These are phyloP conservation scores for Phyllosticta citriasiana DNA, from an alignment of 2,329 filamentous ascomycete genomes.

Conservation along the genomic window DNA sequence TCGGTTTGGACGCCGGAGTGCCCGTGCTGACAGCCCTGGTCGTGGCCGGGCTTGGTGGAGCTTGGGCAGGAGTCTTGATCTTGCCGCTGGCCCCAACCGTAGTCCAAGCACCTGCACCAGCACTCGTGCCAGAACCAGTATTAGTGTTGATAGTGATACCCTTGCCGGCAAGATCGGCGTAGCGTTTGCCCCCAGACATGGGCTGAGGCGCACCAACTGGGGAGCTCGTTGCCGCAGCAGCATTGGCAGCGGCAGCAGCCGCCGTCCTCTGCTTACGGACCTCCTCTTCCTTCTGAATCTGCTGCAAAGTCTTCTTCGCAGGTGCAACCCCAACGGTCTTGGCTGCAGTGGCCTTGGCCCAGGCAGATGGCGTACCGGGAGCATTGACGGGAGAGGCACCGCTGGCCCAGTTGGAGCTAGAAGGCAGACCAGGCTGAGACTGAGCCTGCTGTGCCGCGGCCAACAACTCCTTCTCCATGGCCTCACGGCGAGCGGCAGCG, in stretches of 20 bases:
- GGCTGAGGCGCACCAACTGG: conserved; percentile 10
- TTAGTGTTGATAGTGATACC: conserved; percentile 35
- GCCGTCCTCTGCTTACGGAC: conserved; percentile 68
- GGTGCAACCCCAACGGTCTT: conserved; percentile 37
- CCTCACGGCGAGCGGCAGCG: conserved; percentile 63
- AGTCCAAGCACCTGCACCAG: conserved; percentile 65
- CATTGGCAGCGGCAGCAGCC: conserved; percentile 37
- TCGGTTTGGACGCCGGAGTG: conserved; percentile 36
- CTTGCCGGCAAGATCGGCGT: conserved; percentile 89
- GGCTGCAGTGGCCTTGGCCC: conserved; percentile 47
- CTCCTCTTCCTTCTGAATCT: conserved; percentile 96
- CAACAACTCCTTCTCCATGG: conserved; percentile 70
- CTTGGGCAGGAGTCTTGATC: conserved; percentile 61
- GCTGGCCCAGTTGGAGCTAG: conserved; percentile 81
- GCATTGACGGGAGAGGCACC: conserved; percentile 57
- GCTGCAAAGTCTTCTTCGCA: conserved; percentile 80
- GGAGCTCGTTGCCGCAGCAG: conserved; percentile 33
- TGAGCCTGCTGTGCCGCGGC: conserved; percentile 49
- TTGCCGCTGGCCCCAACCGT: conserved; percentile 93
- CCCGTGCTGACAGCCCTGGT: conserved; percentile 39
- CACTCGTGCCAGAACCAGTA: conserved; percentile 23
- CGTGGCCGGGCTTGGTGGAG: conserved; percentile 39
- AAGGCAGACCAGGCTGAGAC: conserved; percentile 70
- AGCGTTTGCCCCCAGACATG: conserved; percentile 61
- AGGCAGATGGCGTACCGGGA: conserved; percentile 43